Percentiles rank a stretch among this genome's conserved stretches.
Conservation (phyloP, 2,329 filamentous ascomycete genomes). For the Fusarium hostae region DNA sequence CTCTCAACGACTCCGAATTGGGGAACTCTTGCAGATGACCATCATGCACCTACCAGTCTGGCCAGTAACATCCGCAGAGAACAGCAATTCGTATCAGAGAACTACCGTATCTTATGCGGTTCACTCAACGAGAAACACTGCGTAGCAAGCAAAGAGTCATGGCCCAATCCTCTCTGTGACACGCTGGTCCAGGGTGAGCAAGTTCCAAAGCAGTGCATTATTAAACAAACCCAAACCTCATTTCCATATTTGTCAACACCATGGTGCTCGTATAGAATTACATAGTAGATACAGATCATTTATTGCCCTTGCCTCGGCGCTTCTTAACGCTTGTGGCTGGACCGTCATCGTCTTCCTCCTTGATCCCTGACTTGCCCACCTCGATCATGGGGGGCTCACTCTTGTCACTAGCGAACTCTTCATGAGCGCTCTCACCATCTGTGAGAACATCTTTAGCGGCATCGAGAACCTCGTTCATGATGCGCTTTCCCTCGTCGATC, state of each 20-base stretch:
- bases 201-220: background rate
- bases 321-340: constrained; percentile 41
- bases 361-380: constrained; percentile 16
- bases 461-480: constrained; percentile 72
- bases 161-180: background rate
- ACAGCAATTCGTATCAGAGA: background rate
- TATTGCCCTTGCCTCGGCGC: constrained; percentile 42
- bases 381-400: constrained; percentile 19
- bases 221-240: constrained; percentile 1
- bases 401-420: constrained; percentile 4
- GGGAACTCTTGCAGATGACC: background rate
- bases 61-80: background rate
- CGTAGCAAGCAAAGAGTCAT: background rate
- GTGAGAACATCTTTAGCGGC: constrained; percentile 35
- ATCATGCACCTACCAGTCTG: background rate
- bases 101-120: background rate
- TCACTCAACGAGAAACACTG: too few relatives aligned
- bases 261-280: constrained; percentile 18
- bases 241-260: constrained; percentile 14
- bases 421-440: constrained; percentile 24
- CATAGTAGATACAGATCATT: constrained; percentile 31
- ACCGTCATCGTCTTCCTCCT: constrained; percentile 35
- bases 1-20: background rate
- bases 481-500: constrained; percentile 78
- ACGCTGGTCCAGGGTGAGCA: background rate